Evolutionary conservation across 2,329 filamentous ascomycete species (phyloP), one percentile per base, ranked within the genome.

Genomic region (Chaetothyriales sp.): DNA sequence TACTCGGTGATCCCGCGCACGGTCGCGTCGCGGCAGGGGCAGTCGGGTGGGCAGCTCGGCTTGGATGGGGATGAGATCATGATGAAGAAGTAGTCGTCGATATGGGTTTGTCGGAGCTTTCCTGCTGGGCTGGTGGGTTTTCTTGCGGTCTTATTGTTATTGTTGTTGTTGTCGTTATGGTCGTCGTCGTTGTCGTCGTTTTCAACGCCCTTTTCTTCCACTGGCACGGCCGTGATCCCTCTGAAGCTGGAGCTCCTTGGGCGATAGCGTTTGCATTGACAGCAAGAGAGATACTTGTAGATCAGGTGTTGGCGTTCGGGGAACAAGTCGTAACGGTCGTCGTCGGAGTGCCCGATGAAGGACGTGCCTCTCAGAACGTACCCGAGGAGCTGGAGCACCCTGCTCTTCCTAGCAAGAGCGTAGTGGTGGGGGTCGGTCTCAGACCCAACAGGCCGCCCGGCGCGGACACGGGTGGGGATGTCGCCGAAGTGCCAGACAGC

Each of bases 221-320:
- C 6, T 26, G 22, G 18, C 8, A 10, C 25, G 9, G 20, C 18
- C 2, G n/a, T 8, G 5, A 20, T 9, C 3, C 7, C 18, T 32
- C 26, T 12, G 2, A 49, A n/a, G 19, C 52, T 51, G 44, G 44
- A 42, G 42, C 46, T 49, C 18, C 52, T 39, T 6, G 18, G 32
- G 44, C 52, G 47, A 20, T 54, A 44, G 39, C 52, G 48, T 8
- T 25, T 49, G 22, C 52, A 54, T 3, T 52, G 43, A 26, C 52
- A 54, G 26, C 12, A 44, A 44, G 36, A 44, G 43, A 46, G 49
- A 32, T 54, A 54, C 20, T 54, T 46, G 10, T 26, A 47, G 5
- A 54, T 47, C 49, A 51, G n/a, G 49, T 36, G 20, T 47, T 32
- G 45, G 28, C 10, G 20, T 12, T 7, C 10, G n/a, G 22, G 45